phyloP scores from a whole-genome alignment of 257 asterid genomes.

The Przewalskia tangutica region DNA sequence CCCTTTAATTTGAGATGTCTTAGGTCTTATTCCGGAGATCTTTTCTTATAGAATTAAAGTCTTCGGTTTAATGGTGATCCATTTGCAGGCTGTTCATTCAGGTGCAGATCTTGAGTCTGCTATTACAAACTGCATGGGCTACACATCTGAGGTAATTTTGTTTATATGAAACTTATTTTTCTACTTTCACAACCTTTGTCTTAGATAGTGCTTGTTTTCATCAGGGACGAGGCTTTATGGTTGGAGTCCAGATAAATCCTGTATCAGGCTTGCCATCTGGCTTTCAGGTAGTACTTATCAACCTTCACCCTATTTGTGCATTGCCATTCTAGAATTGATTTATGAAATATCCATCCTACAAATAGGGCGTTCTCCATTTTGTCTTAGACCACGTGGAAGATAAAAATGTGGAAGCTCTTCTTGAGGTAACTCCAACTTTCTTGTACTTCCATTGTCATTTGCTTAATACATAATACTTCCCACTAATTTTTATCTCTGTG shows the following conservation, averaged over 20 bases:
- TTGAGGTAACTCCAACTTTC: conserved; percentile 54
- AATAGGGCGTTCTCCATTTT: conserved; percentile 80
- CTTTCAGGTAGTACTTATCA: conserved; percentile 47
- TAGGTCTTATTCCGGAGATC: background rate
- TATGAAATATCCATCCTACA: conserved; percentile 9
- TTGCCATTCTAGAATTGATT: background rate
- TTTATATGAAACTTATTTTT: conserved; percentile 4
- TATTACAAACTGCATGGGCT: conserved; percentile 89
- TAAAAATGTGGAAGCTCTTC: conserved; percentile 78
- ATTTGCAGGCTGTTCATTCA: conserved; percentile 93
- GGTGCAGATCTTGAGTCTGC: conserved; percentile 99
- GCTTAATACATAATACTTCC: background rate
- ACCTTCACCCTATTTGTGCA: conserved; percentile 1
- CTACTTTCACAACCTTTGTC: conserved; percentile 3
- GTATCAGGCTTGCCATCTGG: conserved; percentile 94
- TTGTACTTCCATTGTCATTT: conserved; percentile 7
- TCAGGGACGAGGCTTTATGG: conserved; percentile 99
- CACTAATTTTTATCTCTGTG: background rate
- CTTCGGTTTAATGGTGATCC: background rate
- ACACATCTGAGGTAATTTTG: conserved; percentile 60
- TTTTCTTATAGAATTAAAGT: background rate
- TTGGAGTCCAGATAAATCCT: conserved; percentile 92
- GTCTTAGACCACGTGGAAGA: conserved; percentile 75
- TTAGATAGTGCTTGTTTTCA: conserved; percentile 12
- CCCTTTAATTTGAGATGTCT: background rate